These are phyloP conservation scores for Aspergillus transmontanensis DNA, from an alignment of 2,329 filamentous ascomycete genomes.

Conservation along the genomic window DNA sequence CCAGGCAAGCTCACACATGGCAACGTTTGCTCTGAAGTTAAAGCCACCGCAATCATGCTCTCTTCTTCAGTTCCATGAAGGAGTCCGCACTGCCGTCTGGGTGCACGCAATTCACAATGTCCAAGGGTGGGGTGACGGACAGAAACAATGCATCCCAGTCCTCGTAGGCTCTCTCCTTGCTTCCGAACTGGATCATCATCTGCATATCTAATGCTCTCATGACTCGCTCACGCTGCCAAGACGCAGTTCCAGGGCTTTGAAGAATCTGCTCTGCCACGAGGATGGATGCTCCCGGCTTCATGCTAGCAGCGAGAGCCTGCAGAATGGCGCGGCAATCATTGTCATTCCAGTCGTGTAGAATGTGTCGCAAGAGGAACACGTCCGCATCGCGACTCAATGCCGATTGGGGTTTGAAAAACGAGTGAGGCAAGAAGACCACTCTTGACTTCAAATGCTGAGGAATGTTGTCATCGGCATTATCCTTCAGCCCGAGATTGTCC, in stretches of 20 bases:
- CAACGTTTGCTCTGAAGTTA: neutral
- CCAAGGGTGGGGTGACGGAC: neutral
- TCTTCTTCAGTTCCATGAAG: neutral
- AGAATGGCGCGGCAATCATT: neutral
- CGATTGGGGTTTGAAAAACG: neutral
- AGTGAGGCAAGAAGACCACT: neutral
- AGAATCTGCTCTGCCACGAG: neutral
- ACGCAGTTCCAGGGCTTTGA: neutral
- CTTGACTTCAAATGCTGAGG: neutral
- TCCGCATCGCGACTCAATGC: neutral
- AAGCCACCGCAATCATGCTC: neutral
- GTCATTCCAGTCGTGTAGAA: neutral
- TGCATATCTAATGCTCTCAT: neutral
- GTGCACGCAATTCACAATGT: neutral
- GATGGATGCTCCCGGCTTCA: neutral
- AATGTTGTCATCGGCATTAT: neutral
- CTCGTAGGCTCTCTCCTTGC: neutral
- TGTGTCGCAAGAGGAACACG: neutral
- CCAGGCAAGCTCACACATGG: neutral
- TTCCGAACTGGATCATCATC: slow-evolving; percentile 1
- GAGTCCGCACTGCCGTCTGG: neutral
- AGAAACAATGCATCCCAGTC: neutral
- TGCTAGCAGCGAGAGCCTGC: neutral
- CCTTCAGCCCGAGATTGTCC: neutral
- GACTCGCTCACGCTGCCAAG: neutral